A percentile compares a stretch with the other conserved stretches of the same genome.
phyloP scores from a whole-genome alignment of 1,284 basidiomycete genomes.

The Ganoderma boninense region DNA sequence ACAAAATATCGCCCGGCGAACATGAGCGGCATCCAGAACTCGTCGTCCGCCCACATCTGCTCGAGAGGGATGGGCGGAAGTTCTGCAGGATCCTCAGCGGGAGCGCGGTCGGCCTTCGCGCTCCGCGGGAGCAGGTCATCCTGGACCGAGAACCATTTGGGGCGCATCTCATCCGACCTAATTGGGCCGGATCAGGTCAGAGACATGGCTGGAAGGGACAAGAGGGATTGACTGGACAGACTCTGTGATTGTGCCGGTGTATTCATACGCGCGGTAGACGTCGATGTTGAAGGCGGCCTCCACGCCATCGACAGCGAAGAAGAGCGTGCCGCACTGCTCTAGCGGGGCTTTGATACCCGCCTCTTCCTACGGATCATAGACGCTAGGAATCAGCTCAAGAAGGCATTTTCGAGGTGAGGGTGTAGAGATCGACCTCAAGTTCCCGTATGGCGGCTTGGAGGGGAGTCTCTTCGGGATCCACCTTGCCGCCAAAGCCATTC shows the following conservation, averaged over 20 bases:
- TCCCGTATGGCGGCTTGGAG: constrained; percentile 70
- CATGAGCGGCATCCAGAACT: constrained; percentile 67
- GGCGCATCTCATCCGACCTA: constrained; percentile 77
- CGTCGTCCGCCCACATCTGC: constrained; percentile 72
- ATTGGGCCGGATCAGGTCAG: neutral
- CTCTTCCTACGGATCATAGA: constrained; percentile 67
- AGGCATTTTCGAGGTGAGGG: no score
- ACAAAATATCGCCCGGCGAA: constrained; percentile 56
- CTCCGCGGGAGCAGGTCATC: constrained; percentile 19
- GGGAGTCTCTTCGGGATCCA: constrained; percentile 69
- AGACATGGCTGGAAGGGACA: no score
- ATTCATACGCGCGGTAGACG: constrained; percentile 65
- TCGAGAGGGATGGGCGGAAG: constrained; percentile 57
- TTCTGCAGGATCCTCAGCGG: constrained; percentile 16
- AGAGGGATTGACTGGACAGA: constrained; percentile 41
- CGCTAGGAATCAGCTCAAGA: neutral
- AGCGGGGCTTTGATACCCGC: constrained; percentile 72
- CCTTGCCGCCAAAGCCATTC: constrained; percentile 82
- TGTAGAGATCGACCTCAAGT: constrained; percentile 53
- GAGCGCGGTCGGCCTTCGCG: constrained; percentile 4
- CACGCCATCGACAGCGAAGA: constrained; percentile 61
- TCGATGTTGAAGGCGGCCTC: constrained; percentile 74
- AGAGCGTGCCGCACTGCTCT: constrained; percentile 62
- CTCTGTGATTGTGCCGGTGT: constrained; percentile 66
- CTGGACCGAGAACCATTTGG: constrained; percentile 64